Evolutionary conservation across 768 basidiomycete species (phyloP), one percentile per base, ranked within the genome.

Genomic region (Termitomyces sp.): DNA sequence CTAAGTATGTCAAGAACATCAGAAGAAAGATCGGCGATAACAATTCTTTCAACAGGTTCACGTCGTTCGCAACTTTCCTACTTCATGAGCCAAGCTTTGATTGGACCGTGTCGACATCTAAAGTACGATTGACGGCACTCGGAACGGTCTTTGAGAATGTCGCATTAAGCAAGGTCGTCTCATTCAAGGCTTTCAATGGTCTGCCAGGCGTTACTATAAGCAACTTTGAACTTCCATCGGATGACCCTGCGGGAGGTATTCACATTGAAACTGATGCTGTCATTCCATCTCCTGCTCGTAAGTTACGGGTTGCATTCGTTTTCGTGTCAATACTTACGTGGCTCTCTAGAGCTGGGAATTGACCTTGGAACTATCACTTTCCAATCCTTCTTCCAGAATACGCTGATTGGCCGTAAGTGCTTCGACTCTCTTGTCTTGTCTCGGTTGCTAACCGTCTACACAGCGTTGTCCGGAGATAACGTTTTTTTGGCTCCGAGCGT

Each of bases 131-230:
- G 15, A 78, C 74, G 2, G 86, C 88, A 5, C 77, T 89, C 1
- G 84, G 84, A 15, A 86, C 84, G 11, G 79, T 83, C 60, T 89
- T 89, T 60, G 83, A 87, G 58, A 78, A 79, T 55, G 79, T 89
- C 30, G 71, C 75, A 0, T 74, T 90, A 37, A 78, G 73, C 47
- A 89, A 89, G 69, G 72, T 75, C 1, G 65, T 89, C 40, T 69
- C 80, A 4, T 78, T 89, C 72, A 84, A 82, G 63, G 88, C 86
- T 5, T 89, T 89, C 68, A 84, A 89, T 57, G 78, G 78, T 31
- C 71, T 90, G 7, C 84, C 85, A 8, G 86, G 86, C 6, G 83
- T 88, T 43, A 83, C 80, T 6, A 86, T 89, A 65, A 81, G 76
- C 59, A 84, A 87, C 70, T 89, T 89, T 73, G 71, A 83, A 64